Conservation (phyloP, 352 stramenopile species). For the Lagenidium giganteum region DNA sequence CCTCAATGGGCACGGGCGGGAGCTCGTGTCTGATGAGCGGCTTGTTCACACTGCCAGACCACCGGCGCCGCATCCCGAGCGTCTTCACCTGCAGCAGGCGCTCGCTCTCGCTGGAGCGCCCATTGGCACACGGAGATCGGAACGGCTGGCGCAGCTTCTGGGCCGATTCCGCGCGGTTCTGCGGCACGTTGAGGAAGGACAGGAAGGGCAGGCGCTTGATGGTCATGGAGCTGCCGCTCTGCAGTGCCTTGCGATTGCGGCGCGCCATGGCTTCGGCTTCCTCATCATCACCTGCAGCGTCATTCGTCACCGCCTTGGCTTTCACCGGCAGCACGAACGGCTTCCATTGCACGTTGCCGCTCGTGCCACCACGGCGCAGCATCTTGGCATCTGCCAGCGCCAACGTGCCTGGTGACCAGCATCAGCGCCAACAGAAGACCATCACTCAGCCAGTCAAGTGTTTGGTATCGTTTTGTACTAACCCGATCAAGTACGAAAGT, state of each 20-base stretch:
- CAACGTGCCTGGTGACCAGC: too few relatives aligned
- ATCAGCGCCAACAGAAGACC: too few relatives aligned
- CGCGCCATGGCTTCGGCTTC: slow-evolving; percentile 25
- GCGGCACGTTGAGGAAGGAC: slow-evolving; percentile 70
- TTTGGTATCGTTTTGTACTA: too few relatives aligned
- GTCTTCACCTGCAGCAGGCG: slow-evolving; percentile 77
- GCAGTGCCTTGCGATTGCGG: slow-evolving; percentile 46
- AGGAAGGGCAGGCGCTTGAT: slow-evolving; percentile 81
- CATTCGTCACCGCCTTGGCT: slow-evolving; percentile 1
- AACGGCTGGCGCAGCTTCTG: slow-evolving; percentile 62
- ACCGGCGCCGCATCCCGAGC: slow-evolving; percentile 72
- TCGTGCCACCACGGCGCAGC: slow-evolving; percentile 5
- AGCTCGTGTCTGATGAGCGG: slow-evolving; percentile 63
- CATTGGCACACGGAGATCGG: slow-evolving; percentile 67
- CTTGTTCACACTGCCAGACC: slow-evolving; percentile 35
- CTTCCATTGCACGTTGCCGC: slow-evolving; percentile 48
- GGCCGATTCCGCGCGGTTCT: slow-evolving; percentile 42
- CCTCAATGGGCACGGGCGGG: slow-evolving; percentile 40
- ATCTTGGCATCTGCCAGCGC: too few relatives aligned
- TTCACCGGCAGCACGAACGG: slow-evolving; percentile 74
- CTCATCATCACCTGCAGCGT: slow-evolving; percentile 22
- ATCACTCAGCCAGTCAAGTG: too few relatives aligned
- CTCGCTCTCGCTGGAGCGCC: slow-evolving; percentile 69
- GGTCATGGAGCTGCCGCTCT: slow-evolving; percentile 38
- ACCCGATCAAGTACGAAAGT: too few relatives aligned